phyloP scores from a whole-genome alignment of 495 filamentous ascomycete species.

The Lepidopterella palustris region DNA sequence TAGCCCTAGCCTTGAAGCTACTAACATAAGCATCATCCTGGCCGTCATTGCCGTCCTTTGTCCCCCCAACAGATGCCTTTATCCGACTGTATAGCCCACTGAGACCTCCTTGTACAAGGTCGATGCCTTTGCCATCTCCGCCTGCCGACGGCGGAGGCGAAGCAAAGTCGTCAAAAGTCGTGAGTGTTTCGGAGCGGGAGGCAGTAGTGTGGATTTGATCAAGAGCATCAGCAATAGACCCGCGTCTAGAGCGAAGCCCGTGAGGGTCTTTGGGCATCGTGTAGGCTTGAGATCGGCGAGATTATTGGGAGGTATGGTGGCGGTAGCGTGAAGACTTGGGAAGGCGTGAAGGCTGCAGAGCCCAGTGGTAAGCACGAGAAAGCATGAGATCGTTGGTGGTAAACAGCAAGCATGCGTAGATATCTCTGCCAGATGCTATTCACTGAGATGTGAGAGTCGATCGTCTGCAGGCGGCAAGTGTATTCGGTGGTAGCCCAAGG shows the following conservation, averaged over 20 bases:
- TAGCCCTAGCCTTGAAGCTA: conserved; percentile 23
- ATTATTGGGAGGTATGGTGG: too few relatives aligned
- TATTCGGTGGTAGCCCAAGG: not conserved
- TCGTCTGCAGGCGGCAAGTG: not conserved
- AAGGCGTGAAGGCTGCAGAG: not conserved
- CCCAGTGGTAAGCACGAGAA: not conserved
- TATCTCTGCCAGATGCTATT: not conserved
- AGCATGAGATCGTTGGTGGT: not conserved
- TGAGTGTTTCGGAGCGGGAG: conserved; percentile 70
- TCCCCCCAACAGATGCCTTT: conserved; percentile 66
- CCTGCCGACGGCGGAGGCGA: conserved; percentile 49
- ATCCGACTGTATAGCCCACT: conserved; percentile 81
- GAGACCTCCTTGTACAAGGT: conserved; percentile 71
- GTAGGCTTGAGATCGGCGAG: conserved; percentile 4
- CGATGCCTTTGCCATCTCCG: conserved; percentile 61
- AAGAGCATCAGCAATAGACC: conserved; percentile 55
- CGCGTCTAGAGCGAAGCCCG: not conserved
- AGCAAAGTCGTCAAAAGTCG: conserved; percentile 83
- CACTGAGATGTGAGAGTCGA: not conserved
- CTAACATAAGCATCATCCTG: conserved; percentile 13
- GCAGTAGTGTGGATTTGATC: conserved; percentile 80
- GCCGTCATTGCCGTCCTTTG: conserved; percentile 44
- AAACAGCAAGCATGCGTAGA: not conserved
- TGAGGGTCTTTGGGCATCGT: conserved; percentile 1
- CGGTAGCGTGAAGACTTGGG: not conserved